Percentiles rank a stretch among this genome's conserved stretches.
These are phyloP conservation scores for Pythium utonaiense DNA, from an alignment of 352 stramenopile species.

Conservation along the genomic window DNA sequence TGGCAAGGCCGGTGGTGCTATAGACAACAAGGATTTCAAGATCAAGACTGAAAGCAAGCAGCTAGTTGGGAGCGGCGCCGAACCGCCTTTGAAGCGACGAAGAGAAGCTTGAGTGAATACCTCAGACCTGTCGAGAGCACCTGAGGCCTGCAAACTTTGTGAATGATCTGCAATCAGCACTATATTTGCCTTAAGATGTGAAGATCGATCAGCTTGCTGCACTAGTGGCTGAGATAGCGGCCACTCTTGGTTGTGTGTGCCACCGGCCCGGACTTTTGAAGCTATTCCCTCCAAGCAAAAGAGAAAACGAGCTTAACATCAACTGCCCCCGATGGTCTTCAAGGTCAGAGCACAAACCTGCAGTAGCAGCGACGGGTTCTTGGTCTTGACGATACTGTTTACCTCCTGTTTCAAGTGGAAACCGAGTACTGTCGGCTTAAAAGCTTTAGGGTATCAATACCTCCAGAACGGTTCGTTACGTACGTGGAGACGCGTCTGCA, in stretches of 20 bases:
- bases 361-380: conserved; percentile 91
- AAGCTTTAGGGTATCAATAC: no score
- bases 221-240: conserved; percentile 64
- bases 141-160: no score
- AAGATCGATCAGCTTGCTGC: neutral
- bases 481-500: conserved; percentile 89
- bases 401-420: conserved; percentile 61
- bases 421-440: neutral
- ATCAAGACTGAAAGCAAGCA: conserved; percentile 26
- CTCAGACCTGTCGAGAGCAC: no score
- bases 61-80: conserved; percentile 13
- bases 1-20: conserved; percentile 12
- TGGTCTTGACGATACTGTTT: conserved; percentile 94
- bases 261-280: conserved; percentile 57
- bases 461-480: conserved; percentile 1
- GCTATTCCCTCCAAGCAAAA: conserved; percentile 23
- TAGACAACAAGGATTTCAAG: conserved; percentile 29
- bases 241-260: conserved; percentile 37
- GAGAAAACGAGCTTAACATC: neutral
- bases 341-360: conserved; percentile 50
- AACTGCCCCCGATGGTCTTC: neutral
- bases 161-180: no score
- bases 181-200: neutral
- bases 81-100: conserved; percentile 51
- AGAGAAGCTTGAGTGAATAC: conserved; percentile 41